Evolutionary conservation across 208 protist species (phyloP).

Genomic region (Leishmania turanica): DNA sequence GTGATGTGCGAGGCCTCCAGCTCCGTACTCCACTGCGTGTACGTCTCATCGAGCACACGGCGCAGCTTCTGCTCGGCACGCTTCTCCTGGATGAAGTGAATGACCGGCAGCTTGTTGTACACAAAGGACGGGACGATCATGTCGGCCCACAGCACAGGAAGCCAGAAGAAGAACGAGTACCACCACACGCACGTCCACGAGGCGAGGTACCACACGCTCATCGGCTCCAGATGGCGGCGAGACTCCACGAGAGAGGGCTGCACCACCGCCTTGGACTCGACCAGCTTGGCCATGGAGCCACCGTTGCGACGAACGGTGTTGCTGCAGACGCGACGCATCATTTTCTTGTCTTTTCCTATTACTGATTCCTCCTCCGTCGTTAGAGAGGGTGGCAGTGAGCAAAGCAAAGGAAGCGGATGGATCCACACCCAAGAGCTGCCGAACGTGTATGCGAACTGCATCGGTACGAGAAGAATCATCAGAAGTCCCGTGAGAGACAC

Average conservation of each 20-base stretch:
- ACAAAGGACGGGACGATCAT: constrained; percentile 84
- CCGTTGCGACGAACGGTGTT: constrained; percentile 39
- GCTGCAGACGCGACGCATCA: constrained; percentile 52
- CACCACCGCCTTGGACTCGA: constrained; percentile 31
- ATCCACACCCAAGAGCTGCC: background rate
- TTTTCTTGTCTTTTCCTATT: constrained; percentile 9
- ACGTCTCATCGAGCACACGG: constrained; percentile 85
- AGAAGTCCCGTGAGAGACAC: background rate
- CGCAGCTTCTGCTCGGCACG: constrained; percentile 83
- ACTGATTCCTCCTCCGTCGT: constrained; percentile 1
- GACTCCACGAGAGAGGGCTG: constrained; percentile 42
- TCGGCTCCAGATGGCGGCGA: constrained; percentile 83
- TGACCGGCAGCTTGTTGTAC: constrained; percentile 88
- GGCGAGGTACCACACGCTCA: constrained; percentile 88
- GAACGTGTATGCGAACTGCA: constrained; percentile 1
- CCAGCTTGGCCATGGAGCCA: constrained; percentile 38
- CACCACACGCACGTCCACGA: constrained; percentile 87
- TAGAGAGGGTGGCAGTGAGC: constrained; percentile 9
- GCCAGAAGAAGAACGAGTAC: constrained; percentile 91
- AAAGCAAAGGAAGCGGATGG: constrained; percentile 10
- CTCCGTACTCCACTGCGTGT: constrained; percentile 83
- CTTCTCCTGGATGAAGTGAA: constrained; percentile 91
- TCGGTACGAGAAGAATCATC: background rate
- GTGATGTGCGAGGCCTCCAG: constrained; percentile 77
- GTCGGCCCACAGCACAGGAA: constrained; percentile 87